Evolutionary conservation across 2,329 filamentous ascomycete species (phyloP), one percentile per base, ranked within the genome.

Genomic region (Penicillium griseofulvum): DNA sequence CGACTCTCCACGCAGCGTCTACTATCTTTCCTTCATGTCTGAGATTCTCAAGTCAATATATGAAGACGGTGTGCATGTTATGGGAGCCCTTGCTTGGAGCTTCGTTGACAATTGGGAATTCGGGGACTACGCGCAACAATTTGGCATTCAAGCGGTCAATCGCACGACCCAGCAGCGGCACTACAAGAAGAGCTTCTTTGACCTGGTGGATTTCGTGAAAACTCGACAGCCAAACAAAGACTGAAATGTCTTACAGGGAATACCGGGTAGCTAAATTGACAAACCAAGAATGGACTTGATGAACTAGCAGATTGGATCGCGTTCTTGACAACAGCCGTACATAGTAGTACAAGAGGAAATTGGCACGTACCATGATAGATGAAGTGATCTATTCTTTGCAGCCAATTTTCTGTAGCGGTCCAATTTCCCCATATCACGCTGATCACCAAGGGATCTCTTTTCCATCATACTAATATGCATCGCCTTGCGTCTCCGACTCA

Each of bases 171-270:
- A 80, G 65, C 72, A 78, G 57, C 67, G 81, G 24, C 65, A 72
- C 37, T 84, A 79, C 50, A 85, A 84, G 71, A 82, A 81, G 72
- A 83, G 80, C 47, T 82, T 84, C 61, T 84, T 84, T 61, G 81
- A 84, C 51, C 65, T 80, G 61, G 79, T 83, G 16, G 80, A 83
- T 61, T 83, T 83, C 55, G 67, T 82, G 12, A 63, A 58, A 48
- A 46, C 59, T 19, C 47, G 62, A 36, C 61, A 63, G 24, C 14
- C 16, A 1, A 49, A 26, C 16, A 49, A 43, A 37, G 31, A 43
- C 6, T 52, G 26, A 51, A 6, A 26, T 29, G 4, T 0, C 12
- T 14, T 3, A 8, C 5, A 2, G 26, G 2, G 5, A 34, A 33
- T 34, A 0, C 3, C 29, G 34, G 14, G 19, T 7, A n/a, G 43